phyloP scores from a whole-genome alignment of 2,329 filamentous ascomycete genomes.

The Arthrinium puccinioides region DNA sequence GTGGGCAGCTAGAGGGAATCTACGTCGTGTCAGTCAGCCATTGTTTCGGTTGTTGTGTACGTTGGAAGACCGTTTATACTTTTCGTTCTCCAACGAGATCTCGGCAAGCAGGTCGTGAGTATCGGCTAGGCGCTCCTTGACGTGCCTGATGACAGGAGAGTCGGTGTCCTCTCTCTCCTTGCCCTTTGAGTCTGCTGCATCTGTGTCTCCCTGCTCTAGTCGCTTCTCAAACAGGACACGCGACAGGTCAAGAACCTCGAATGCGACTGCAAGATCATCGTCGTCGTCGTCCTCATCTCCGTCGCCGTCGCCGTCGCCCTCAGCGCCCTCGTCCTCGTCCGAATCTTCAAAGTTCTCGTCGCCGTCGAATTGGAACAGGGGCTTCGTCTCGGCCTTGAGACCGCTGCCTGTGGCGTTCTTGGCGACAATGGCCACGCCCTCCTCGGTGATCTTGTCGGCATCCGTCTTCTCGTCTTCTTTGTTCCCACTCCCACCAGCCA shows the following conservation, averaged over 20 bases:
- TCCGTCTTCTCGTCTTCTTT: conserved; percentile 26
- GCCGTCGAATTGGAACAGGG: conserved; percentile 85
- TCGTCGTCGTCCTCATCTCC: conserved; percentile 50
- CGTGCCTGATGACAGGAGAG: conserved; percentile 40
- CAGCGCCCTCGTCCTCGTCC: conserved; percentile 59
- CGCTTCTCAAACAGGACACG: conserved; percentile 57
- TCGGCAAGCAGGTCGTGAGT: conserved; percentile 91
- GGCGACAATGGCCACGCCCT: conserved; percentile 34
- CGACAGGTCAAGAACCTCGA: conserved; percentile 77
- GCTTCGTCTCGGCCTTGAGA: conserved; percentile 53
- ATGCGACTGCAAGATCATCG: conserved; percentile 72
- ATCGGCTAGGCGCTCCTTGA: conserved; percentile 84
- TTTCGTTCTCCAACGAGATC: conserved; percentile 94
- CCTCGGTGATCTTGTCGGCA: conserved; percentile 36
- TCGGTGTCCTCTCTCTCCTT: conserved; percentile 34
- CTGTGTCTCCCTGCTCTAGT: conserved; percentile 33
- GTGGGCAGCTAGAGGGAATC: conserved; percentile 76
- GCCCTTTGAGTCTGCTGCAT: conserved; percentile 32
- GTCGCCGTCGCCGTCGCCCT: conserved; percentile 32
- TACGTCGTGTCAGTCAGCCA: conserved; percentile 22
- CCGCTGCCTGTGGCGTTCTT: conserved; percentile 34
- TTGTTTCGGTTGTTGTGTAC: conserved; percentile 1
- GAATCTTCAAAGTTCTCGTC: conserved; percentile 89
- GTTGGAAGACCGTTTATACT: conserved; percentile 31
- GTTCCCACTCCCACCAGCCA: conserved; percentile 18